Conservation (phyloP, 2,329 filamentous ascomycete species). For the Alternaria sp. region DNA sequence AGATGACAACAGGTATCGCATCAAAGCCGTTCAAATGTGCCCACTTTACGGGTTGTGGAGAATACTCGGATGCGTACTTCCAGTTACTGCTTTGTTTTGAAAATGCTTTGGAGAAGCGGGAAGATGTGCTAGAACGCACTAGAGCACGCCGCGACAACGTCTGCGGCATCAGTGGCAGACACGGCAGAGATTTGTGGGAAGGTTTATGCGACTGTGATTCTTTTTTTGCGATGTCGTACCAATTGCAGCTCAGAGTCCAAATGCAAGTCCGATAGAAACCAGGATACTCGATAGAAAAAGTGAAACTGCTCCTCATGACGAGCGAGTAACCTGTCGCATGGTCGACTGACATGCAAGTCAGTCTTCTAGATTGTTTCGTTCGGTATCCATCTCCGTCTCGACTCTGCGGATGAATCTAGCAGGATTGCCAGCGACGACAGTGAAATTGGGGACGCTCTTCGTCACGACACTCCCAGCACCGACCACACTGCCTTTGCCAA, state of each 20-base stretch:
- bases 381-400: conserved; percentile 47
- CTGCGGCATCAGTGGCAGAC: conserved; percentile 1
- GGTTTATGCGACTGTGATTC: not conserved
- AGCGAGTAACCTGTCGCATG: not conserved
- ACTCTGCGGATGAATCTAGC: conserved; percentile 66
- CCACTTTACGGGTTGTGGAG: not conserved
- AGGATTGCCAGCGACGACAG: conserved; percentile 72
- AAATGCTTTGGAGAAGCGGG: not conserved
- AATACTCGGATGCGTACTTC: not conserved
- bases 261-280: not conserved
- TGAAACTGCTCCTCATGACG: conserved; percentile 7
- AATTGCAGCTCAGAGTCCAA: conserved; percentile 2
- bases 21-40: not conserved
- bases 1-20: not conserved
- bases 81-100: not conserved
- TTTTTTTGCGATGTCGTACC: not conserved
- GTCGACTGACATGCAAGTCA: not conserved
- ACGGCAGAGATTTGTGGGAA: not conserved
- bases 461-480: conserved; percentile 88
- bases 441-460: conserved; percentile 73
- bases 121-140: conserved; percentile 8
- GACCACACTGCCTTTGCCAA: conserved; percentile 76
- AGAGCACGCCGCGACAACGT: not conserved
- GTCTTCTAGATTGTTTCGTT: conserved; percentile 17
- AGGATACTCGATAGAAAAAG: not conserved